Conservation (phyloP, 2,329 filamentous ascomycete genomes). For the Teratosphaeria pseudoeucalypti region DNA sequence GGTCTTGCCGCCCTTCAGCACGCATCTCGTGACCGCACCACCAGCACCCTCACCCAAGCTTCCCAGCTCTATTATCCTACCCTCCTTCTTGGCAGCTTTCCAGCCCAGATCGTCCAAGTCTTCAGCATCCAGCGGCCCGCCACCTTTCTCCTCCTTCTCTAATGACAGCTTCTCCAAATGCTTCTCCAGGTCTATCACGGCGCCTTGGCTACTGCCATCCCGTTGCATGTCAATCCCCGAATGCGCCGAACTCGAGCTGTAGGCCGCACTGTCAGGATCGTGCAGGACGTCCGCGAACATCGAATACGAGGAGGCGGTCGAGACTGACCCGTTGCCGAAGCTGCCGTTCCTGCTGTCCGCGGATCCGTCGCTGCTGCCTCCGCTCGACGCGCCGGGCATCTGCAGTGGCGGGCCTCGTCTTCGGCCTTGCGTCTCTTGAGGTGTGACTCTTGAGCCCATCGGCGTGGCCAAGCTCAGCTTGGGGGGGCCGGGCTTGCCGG, state of each 20-base stretch:
- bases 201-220: constrained; percentile 65
- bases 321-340: constrained; percentile 77
- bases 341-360: constrained; percentile 75
- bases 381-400: constrained; percentile 49
- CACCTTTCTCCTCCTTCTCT: constrained; percentile 48
- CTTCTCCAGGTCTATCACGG: constrained; percentile 43
- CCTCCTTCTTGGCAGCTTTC: constrained; percentile 83
- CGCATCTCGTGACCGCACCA: constrained; percentile 85
- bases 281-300: constrained; percentile 60
- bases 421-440: constrained; percentile 47
- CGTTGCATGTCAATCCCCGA: constrained; percentile 60
- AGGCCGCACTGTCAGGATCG: constrained; percentile 82
- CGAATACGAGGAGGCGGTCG: constrained; percentile 79
- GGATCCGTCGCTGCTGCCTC: constrained; percentile 61
- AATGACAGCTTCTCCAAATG: constrained; percentile 71
- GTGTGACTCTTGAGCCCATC: constrained; percentile 65
- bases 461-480: constrained; percentile 78
- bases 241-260: constrained; percentile 46
- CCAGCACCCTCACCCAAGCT: constrained; percentile 90
- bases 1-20: constrained; percentile 81
- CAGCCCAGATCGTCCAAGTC: constrained; percentile 92
- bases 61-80: constrained; percentile 77
- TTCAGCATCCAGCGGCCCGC: constrained; percentile 77
- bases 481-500: constrained; percentile 56
- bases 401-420: constrained; percentile 45